These are phyloP conservation scores for Solanum hybrid DNA, from an alignment of 305 asterid genomes.

Conservation along the genomic window DNA sequence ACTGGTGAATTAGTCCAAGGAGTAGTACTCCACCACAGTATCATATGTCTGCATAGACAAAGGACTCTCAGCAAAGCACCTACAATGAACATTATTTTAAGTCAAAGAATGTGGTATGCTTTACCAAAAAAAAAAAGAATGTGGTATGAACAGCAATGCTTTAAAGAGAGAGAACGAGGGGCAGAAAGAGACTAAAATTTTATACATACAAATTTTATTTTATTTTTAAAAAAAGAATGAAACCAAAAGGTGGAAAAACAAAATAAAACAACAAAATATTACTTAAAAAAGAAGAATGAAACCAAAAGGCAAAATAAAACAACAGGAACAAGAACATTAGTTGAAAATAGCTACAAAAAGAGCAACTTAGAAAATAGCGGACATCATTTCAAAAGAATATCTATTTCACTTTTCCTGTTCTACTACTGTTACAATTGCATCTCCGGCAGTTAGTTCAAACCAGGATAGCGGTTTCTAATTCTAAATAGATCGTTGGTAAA, in stretches of 20 bases:
- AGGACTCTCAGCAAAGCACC: conserved; percentile 51
- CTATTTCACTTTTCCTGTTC: neutral
- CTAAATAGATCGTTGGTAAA: neutral
- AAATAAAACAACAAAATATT: neutral
- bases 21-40: conserved; percentile 30
- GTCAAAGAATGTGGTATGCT: neutral
- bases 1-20: neutral
- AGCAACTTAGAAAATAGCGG: neutral
- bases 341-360: neutral
- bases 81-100: conserved; percentile 8
- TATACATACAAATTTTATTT: neutral
- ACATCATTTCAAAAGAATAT: neutral
- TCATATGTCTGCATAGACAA: conserved; percentile 44
- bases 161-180: neutral
- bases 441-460: neutral
- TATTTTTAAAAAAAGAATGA: neutral
- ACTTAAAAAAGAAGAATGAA: neutral
- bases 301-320: neutral
- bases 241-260: neutral
- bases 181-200: neutral
- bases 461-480: neutral
- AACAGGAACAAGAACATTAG: neutral
- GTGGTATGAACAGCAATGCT: no score
- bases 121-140: neutral
- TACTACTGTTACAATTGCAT: neutral